Base-by-base conservation (phyloP, 495 filamentous ascomycete species). In the Talaromyces proteolyticus region DNA sequence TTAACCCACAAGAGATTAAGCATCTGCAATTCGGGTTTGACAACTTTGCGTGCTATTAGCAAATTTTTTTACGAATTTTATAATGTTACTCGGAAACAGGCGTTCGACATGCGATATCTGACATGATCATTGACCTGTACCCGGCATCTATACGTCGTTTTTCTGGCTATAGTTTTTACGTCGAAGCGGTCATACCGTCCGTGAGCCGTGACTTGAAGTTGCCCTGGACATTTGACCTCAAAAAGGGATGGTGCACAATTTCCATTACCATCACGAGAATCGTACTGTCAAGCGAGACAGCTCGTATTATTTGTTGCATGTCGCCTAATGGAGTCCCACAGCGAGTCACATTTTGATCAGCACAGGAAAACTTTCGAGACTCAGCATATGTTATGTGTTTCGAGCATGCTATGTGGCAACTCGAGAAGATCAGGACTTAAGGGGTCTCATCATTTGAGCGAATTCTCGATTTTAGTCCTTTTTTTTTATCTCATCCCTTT, bases 21-120 rank as follows among this genome's bases (percentile, higher is more conserved):
- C 43, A 11, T 34, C 49, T 34, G 25, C 44, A 48, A 73, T 69
- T 52, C 75, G 72, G 75, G 34, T 14, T 66, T 77, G 50, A 78
- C 51, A 57, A 66, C 21, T 10, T 34, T 14, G 14, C 8, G 14
- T 34, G 2, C 29, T 34, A 34, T 34, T 34, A 14, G 29, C 29
- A 14, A 74, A 54, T n/a, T 67, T 70, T 47, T 64, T 68, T 68
- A 76, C 44, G 77, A 81, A 58, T 68, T 70, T 6, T 86, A 86
- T 57, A 59, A 61, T 18, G 62, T 72, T 46, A 74, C 87, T 50
- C 75, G 75, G 47, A 62, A 69, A 36, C 75, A 78, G 52, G 81
- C 80, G 6, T 68, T 87, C 23, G 68, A 72, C 26, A 68, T 85
- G 59, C 79, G 85, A 41, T 61, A 73, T 52, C 63, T 58, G 40